Conservation (phyloP, 306 rosid species). For the Senna siamea region DNA sequence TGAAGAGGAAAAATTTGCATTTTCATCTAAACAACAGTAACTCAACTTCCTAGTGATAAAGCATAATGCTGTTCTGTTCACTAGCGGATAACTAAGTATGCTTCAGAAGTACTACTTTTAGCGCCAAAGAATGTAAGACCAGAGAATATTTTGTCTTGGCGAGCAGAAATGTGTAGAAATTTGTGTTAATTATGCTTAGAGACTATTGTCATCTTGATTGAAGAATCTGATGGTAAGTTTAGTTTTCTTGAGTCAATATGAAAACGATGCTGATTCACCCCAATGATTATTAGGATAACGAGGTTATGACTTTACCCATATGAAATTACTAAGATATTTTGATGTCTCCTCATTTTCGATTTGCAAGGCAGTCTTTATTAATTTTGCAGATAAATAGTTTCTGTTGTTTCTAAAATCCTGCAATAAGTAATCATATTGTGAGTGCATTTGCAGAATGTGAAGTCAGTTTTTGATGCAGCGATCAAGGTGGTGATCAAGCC, state of each 20-base stretch:
- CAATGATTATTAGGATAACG: not conserved
- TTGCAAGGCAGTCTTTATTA: too few species aligned
- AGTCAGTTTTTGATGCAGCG: constrained; percentile 89
- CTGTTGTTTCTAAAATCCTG: not conserved
- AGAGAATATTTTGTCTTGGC: not conserved
- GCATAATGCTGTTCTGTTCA: not conserved
- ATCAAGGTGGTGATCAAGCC: constrained; percentile 91
- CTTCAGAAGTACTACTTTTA: constrained; percentile 1
- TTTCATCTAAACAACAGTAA: not conserved
- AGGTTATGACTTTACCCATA: too few species aligned
- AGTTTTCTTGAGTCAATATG: not conserved
- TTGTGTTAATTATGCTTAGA: not conserved
- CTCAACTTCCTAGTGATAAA: constrained; percentile 11
- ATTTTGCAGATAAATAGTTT: constrained; percentile 3
- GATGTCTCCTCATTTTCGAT: too few species aligned
- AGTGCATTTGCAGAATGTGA: constrained; percentile 77
- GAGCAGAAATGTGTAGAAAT: not conserved
- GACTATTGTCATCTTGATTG: not conserved
- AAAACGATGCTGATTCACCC: constrained; percentile 2
- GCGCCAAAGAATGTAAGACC: not conserved
- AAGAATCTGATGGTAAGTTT: not conserved
- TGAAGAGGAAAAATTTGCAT: not conserved
- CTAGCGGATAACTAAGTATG: not conserved
- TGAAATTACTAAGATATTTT: too few species aligned
- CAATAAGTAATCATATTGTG: constrained; percentile 1